phyloP scores from a whole-genome alignment of 805 yeast genomes.

The Teunomyces panamensis region DNA sequence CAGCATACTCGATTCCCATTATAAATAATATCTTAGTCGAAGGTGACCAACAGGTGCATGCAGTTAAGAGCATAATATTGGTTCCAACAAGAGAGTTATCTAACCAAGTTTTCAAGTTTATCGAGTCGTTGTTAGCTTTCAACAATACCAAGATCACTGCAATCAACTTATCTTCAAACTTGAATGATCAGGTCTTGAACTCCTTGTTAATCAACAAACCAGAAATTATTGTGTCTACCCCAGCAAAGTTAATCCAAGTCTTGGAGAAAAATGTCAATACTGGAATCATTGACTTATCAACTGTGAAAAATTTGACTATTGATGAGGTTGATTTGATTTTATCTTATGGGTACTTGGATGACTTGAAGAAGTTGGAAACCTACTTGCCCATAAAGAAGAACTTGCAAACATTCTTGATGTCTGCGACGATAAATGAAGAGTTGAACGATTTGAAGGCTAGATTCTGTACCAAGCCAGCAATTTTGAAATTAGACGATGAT shows the following conservation, averaged over 20 bases:
- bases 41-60: conserved; percentile 22
- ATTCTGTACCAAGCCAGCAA: conserved; percentile 82
- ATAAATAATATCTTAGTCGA: conserved; percentile 66
- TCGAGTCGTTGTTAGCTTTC: conserved; percentile 64
- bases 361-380: conserved; percentile 62
- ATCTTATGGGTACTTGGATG: conserved; percentile 89
- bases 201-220: conserved; percentile 74
- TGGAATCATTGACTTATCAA: conserved; percentile 45
- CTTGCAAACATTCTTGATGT: conserved; percentile 89
- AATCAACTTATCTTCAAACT: conserved; percentile 64
- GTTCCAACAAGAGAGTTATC: conserved; percentile 95
- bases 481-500: conserved; percentile 74
- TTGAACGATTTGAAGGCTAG: conserved; percentile 69
- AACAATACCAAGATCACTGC: conserved; percentile 64
- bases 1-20: conserved; percentile 85
- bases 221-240: conserved; percentile 82
- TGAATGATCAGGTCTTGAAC: conserved; percentile 66
- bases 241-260: conserved; percentile 63
- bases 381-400: conserved; percentile 69
- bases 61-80: conserved; percentile 61
- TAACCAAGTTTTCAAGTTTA: conserved; percentile 72
- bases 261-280: conserved; percentile 45
- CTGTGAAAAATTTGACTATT: conserved; percentile 70
- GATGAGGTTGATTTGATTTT: conserved; percentile 93
- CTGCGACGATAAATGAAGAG: conserved; percentile 91